Conservation (phyloP, 106 monocot genomes). For the Apostasia shenzhenica region DNA sequence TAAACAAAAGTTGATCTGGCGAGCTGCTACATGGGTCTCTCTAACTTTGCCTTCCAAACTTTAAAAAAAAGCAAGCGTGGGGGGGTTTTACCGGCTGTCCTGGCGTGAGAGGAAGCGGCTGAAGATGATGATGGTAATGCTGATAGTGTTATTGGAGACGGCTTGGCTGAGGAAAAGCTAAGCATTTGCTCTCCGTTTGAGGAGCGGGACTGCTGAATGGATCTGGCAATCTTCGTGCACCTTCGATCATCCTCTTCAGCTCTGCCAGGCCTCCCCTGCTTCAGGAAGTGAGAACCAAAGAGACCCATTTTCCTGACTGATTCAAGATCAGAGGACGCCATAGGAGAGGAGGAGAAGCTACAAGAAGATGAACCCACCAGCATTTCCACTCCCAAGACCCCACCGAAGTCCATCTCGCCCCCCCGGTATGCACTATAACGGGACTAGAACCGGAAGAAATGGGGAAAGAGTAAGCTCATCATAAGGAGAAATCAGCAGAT, state of each 20-base stretch:
- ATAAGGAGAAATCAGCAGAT: not conserved
- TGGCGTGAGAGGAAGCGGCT: not conserved
- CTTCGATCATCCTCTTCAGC: not conserved
- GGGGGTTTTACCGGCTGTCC: not conserved
- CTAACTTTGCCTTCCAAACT: not conserved
- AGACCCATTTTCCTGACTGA: conserved; percentile 1
- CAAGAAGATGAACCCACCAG: conserved; percentile 7
- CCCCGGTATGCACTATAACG: not conserved
- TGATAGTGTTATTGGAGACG: not conserved
- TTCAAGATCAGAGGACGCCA: not conserved
- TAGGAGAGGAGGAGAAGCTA: conserved; percentile 3
- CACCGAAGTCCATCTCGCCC: not conserved
- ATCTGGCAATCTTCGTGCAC: conserved; percentile 3
- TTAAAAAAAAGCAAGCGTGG: not conserved
- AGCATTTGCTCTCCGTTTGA: conserved; percentile 19
- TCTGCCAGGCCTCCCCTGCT: conserved; percentile 2
- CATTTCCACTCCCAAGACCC: conserved; percentile 2
- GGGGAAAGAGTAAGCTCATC: not conserved
- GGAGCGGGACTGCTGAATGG: not conserved
- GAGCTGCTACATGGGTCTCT: too few species aligned
- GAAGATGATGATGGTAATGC: conserved; percentile 1
- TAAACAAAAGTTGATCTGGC: not conserved
- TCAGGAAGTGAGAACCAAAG: conserved; percentile 5
- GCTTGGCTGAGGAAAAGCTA: conserved; percentile 12
- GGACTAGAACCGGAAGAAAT: not conserved